Conservation (phyloP, 2,329 filamentous ascomycete species). For the Phaeosphaeria sp. region DNA sequence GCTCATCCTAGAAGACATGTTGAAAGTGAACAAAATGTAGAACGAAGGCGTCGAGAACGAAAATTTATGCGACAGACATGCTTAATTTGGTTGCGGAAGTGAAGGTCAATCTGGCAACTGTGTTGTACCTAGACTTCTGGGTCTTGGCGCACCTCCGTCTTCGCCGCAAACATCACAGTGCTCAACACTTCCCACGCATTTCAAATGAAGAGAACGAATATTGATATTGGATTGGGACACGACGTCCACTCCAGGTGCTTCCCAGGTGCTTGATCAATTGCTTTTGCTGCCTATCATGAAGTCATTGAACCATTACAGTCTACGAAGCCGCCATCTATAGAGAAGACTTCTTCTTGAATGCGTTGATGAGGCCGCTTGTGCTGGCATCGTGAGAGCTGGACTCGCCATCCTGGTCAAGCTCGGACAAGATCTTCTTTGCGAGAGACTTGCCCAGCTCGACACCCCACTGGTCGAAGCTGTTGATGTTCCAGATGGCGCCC, state of each 20-base stretch:
- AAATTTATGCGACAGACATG: background rate
- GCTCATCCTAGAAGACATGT: background rate
- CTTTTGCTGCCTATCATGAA: slow-evolving; percentile 11
- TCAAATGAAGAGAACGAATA: background rate
- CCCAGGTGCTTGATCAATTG: slow-evolving; percentile 4
- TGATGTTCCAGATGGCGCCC: slow-evolving; percentile 98
- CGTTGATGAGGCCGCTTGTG: slow-evolving; percentile 86
- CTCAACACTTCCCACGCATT: background rate
- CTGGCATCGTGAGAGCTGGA: slow-evolving; percentile 81
- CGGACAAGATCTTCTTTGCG: slow-evolving; percentile 72
- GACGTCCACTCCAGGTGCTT: background rate
- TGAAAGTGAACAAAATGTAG: too few species aligned
- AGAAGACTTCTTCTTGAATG: slow-evolving; percentile 81
- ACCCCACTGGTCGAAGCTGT: slow-evolving; percentile 99
- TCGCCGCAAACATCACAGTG: slow-evolving; percentile 1
- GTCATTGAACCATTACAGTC: slow-evolving; percentile 7
- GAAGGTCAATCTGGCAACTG: slow-evolving; percentile 2
- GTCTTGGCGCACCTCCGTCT: background rate
- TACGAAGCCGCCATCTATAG: slow-evolving; percentile 24
- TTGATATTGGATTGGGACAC: background rate
- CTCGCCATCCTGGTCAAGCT: slow-evolving; percentile 80
- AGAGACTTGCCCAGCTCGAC: slow-evolving; percentile 97
- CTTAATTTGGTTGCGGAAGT: background rate
- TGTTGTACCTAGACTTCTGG: background rate
- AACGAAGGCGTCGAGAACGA: background rate